Base-by-base conservation (phyloP, 345 rosid species). In the Camelina sativa region DNA sequence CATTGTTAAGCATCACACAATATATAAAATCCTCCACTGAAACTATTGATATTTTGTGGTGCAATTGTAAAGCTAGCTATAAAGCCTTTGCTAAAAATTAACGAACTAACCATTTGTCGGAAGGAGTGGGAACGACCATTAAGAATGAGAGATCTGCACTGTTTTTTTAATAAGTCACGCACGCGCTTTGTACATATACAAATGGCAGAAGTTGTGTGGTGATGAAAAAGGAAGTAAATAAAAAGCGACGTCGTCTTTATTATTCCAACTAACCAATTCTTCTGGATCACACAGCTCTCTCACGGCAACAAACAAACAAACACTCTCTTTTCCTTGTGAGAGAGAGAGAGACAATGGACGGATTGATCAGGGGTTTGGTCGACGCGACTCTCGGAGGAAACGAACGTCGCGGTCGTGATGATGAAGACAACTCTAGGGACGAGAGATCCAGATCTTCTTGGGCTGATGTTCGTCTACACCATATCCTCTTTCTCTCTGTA, bases 401-500 rank as follows among this genome's bases (percentile, higher is more conserved):
- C 70, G 76, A 23, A 4, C 65, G 71, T n/a, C 72, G 66, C 16
- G 65, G 13, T 38, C 35, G 25, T 47, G 76, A 57, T 38, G 77
- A 52, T 34, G 80, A 65, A 35, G 75, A 72, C 2, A 76, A 83
- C 19, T 80, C 74, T 2, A 82, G 82, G 8, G 88, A 85, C 28
- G 87, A 85, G 34, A 91, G 82, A 25, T 80, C 93, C 71, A 83
- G 92, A 88, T 89, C 94, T 78, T 79, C 78, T 56, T 89, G 97
- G 98, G 92, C 97, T 13, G 63, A 88, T 87, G 97, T 84, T 11
- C 6, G 17, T 17, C 0, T 63, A 23, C 22, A 11, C 12, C 60
- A n/a, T 15, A 1, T 34, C 8, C 7, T 35, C 3, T 52, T n/a
- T 48, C 17, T 17, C 17, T 17, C 17, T 17, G 17, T 17, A 17